phyloP scores from a whole-genome alignment of 2,329 filamentous ascomycete genomes.

The Amauroascus niger region DNA sequence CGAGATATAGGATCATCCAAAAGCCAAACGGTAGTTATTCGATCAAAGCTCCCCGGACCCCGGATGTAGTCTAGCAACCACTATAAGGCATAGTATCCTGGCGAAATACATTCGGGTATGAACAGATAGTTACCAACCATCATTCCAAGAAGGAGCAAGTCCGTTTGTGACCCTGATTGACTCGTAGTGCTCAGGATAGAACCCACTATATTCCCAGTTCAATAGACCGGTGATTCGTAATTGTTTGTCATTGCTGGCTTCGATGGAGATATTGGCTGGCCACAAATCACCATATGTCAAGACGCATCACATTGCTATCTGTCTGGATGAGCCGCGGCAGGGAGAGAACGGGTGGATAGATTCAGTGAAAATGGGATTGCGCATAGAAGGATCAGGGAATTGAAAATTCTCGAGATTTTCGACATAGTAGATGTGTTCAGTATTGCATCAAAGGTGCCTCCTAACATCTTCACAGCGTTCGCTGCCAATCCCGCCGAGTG shows the following conservation, averaged over 20 bases:
- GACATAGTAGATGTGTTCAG: slow-evolving; percentile 16
- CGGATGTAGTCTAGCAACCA: slow-evolving; percentile 24
- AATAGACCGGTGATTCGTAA: slow-evolving; percentile 20
- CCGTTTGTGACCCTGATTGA: slow-evolving; percentile 20
- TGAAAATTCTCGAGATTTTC: slow-evolving; percentile 20
- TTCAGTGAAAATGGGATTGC: slow-evolving; percentile 17
- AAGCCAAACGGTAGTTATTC: slow-evolving; percentile 15
- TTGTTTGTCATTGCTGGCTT: slow-evolving; percentile 15
- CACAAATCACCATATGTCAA: slow-evolving; percentile 24
- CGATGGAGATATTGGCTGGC: slow-evolving; percentile 23
- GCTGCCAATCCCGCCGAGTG: slow-evolving; percentile 18
- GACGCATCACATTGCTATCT: slow-evolving; percentile 13
- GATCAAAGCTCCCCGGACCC: slow-evolving; percentile 19
- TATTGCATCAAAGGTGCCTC: slow-evolving; percentile 15
- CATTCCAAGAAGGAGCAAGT: slow-evolving; percentile 16
- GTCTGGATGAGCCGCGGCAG: slow-evolving; percentile 6
- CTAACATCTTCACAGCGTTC: slow-evolving; percentile 17
- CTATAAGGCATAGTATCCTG: slow-evolving; percentile 18
- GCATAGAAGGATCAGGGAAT: slow-evolving; percentile 15
- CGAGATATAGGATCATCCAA: too few relatives aligned
- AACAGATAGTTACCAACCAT: slow-evolving; percentile 23
- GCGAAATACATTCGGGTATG: slow-evolving; percentile 21
- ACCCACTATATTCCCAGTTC: slow-evolving; percentile 26
- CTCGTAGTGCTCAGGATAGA: slow-evolving; percentile 25
- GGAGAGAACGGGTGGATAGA: slow-evolving; percentile 14